These are phyloP conservation scores for Pythium myriotylum DNA, from an alignment of 352 stramenopile genomes.

Conservation along the genomic window DNA sequence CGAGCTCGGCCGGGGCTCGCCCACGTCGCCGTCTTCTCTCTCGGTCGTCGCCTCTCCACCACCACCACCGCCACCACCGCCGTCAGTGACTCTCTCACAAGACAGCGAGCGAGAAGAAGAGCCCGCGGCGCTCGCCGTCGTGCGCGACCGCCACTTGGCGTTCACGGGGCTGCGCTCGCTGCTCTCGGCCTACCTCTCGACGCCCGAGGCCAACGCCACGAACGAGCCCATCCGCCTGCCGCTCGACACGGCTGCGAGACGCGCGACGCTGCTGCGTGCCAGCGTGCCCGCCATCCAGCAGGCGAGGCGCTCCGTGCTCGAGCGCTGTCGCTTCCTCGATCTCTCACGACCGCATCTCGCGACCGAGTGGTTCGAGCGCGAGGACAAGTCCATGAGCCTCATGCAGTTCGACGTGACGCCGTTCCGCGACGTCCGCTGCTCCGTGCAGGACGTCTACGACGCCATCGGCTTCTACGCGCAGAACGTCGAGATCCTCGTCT, in stretches of 20 bases:
- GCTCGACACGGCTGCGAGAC: conserved; percentile 23
- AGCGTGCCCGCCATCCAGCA: conserved; percentile 39
- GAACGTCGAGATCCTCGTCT: conserved; percentile 35
- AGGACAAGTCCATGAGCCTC: conserved; percentile 34
- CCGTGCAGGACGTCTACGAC: conserved; percentile 46
- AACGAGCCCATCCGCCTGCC: conserved; percentile 10
- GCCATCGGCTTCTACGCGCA: conserved; percentile 46
- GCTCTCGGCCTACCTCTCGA: conserved; percentile 10
- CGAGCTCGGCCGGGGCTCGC: too few species aligned
- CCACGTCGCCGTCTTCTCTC: too few species aligned
- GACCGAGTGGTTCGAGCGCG: conserved; percentile 39
- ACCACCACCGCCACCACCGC: too few species aligned
- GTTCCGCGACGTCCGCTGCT: conserved; percentile 22
- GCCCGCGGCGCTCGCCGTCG: not conserved
- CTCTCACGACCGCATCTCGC: conserved; percentile 39
- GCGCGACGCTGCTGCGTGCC: conserved; percentile 34
- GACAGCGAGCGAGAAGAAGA: too few species aligned
- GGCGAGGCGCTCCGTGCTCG: conserved; percentile 37
- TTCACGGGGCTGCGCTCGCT: conserved; percentile 18
- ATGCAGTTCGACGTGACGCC: conserved; percentile 54
- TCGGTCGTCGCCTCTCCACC: too few species aligned
- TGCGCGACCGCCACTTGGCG: conserved; percentile 9
- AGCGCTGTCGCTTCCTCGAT: conserved; percentile 38
- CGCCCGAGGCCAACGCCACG: not conserved
- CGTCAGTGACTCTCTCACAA: too few species aligned